A percentile compares a stretch with the other conserved stretches of the same genome.
Evolutionary conservation across 108 stramenopile species (phyloP).

Genomic region (Nitzschia sp.): DNA sequence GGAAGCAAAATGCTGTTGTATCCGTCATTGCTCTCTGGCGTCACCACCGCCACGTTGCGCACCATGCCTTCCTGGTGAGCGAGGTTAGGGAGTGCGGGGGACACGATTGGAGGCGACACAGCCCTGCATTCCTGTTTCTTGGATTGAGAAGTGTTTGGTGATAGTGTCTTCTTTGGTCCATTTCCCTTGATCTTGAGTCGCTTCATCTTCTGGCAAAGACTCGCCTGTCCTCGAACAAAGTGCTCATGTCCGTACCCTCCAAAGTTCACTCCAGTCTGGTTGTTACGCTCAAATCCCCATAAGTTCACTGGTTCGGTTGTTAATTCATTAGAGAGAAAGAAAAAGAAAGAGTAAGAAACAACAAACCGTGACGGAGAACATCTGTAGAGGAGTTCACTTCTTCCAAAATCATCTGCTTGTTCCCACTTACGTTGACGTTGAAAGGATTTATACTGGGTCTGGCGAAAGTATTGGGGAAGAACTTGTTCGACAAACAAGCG

Average conservation of each 20-base stretch:
- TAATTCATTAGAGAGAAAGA: too few species aligned
- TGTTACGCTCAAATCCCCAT: slow-evolving; percentile 20
- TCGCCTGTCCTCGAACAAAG: slow-evolving; percentile 14
- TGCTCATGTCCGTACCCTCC: slow-evolving; percentile 3
- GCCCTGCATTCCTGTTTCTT: too few species aligned
- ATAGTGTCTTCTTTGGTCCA: not conserved
- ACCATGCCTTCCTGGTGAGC: too few species aligned
- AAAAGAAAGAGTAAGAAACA: too few species aligned
- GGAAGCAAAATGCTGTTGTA: too few species aligned
- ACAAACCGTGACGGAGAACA: not conserved
- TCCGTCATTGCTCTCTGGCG: too few species aligned
- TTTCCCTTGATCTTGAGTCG: slow-evolving; percentile 23
- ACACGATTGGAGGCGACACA: not conserved
- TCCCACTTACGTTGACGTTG: slow-evolving; percentile 42
- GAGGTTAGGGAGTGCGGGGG: too few species aligned
- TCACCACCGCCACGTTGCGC: too few species aligned
- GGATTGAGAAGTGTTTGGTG: not conserved
- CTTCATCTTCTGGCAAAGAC: slow-evolving; percentile 13
- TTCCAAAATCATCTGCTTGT: not conserved
- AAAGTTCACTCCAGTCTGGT: not conserved
- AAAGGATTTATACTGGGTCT: slow-evolving; percentile 53
- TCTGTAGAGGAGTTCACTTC: too few species aligned
- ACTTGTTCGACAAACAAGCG: slow-evolving; percentile 47
- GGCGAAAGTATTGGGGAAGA: slow-evolving; percentile 51
- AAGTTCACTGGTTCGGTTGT: slow-evolving; percentile 1